Evolutionary conservation across 768 basidiomycete genomes (phyloP).

Genomic region (Lentinula sp.): DNA sequence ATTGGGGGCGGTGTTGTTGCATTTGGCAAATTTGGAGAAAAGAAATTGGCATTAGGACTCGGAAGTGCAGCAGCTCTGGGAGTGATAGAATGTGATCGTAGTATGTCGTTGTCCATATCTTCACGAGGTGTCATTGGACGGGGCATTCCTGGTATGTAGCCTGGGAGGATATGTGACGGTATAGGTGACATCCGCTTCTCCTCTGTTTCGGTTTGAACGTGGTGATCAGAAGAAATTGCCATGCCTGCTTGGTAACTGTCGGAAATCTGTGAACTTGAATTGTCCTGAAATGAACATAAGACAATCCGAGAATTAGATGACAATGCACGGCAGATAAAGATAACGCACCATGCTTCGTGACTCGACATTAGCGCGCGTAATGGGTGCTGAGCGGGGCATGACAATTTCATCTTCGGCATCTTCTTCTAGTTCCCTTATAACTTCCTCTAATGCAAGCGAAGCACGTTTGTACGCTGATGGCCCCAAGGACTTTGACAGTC

Average conservation of each 20-base stretch:
- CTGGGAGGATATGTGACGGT: conserved; percentile 61
- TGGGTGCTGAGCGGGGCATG: conserved; percentile 57
- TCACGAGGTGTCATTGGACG: conserved; percentile 88
- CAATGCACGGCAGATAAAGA: conserved; percentile 1
- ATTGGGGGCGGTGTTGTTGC: background rate
- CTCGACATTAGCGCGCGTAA: conserved; percentile 33
- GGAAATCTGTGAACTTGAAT: conserved; percentile 16
- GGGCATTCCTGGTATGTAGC: conserved; percentile 88
- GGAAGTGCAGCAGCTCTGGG: conserved; percentile 73
- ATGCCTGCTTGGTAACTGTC: conserved; percentile 56
- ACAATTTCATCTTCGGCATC: conserved; percentile 72
- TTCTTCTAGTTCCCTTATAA: conserved; percentile 74
- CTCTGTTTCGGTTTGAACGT: conserved; percentile 39
- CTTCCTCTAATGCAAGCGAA: conserved; percentile 70
- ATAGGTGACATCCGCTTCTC: conserved; percentile 55
- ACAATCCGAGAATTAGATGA: background rate
- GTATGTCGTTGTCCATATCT: conserved; percentile 60
- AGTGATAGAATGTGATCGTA: conserved; percentile 66
- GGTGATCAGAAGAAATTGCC: conserved; percentile 64
- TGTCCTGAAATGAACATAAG: background rate
- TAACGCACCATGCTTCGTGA: conserved; percentile 24
- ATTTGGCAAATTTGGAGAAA: conserved; percentile 22
- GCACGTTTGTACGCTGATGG: conserved; percentile 52
- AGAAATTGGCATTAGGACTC: conserved; percentile 27
- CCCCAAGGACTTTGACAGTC: conserved; percentile 44